Evolutionary conservation across 2,329 filamentous ascomycete genomes (phyloP), one percentile per base, ranked within the genome.

Genomic region (Pseudogymnoascus destructans): DNA sequence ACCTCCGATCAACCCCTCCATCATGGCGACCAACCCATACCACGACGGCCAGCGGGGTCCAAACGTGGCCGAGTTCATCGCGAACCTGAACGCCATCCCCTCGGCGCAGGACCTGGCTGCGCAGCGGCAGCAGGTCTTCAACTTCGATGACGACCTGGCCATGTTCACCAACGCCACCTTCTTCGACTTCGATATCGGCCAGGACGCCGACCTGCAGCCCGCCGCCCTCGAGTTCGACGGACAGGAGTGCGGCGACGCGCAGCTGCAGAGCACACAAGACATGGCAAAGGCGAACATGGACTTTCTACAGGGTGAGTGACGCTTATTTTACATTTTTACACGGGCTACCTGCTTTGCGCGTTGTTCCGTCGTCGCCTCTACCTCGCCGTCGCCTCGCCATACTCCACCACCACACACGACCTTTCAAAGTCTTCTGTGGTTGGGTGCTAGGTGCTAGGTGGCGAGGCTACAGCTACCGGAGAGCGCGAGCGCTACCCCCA

Each of bases 51-150:
- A 35, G 40, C 84, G 86, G 69, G 87, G 81, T 66, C 86, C 88
- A 68, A 95, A 95, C 72, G 87, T 95, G 73, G 90, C 89, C 68
- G 86, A 90, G 69, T 95, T 93, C 75, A 79, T 96, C 64, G 86
- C 88, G 67, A 86, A 91, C 65, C 78, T 96, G 67, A 95, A 95
- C 75, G 81, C 79, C 49, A 75, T 85, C 59, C 79, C 79, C 1
- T 76, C 83, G 61, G 76, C 85, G 61, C 81, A 83, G 65, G 80
- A 86, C 58, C 77, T 85, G 61, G 79, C 76, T 57, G 66, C 76
- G 21, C 69, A 79, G 25, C 69, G 72, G 40, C 74, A 77, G 59
- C 73, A 77, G 60, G 72, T 76, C 57, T 79, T 84, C 71, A 79
- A 79, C 65, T 75, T 86, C 62, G 84, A 88, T 65, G 82, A 86